Percentiles rank a stretch among this genome's conserved stretches.
Conservation (phyloP, 176 grass and related monocot species). For the Alopecurus myosuroides region DNA sequence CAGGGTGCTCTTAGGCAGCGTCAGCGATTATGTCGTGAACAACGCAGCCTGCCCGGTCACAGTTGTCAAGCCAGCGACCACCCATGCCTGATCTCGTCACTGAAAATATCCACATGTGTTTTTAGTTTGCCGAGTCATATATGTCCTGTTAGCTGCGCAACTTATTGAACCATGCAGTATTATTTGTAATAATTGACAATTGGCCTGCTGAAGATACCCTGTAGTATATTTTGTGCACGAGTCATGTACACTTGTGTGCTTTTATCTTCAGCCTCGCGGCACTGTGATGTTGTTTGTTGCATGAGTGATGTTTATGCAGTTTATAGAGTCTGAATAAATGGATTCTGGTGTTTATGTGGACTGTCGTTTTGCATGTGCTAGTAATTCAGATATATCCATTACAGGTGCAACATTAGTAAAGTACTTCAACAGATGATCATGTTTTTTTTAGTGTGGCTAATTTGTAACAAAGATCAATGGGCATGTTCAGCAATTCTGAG, state of each 20-base stretch:
- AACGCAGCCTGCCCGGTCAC: slow-evolving; percentile 77
- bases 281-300: not conserved
- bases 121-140: not conserved
- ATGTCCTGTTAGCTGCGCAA: not conserved
- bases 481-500: not conserved
- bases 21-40: slow-evolving; percentile 86
- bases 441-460: not conserved
- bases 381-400: not conserved
- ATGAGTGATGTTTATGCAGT: not conserved
- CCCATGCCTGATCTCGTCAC: slow-evolving; percentile 25
- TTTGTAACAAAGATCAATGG: not conserved
- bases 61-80: slow-evolving; percentile 48
- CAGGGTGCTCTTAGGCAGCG: slow-evolving; percentile 88
- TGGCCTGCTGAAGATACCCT: not conserved
- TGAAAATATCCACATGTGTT: not conserved
- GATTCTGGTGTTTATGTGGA: not conserved
- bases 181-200: slow-evolving; percentile 33
- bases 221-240: not conserved
- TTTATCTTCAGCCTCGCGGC: not conserved
- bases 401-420: not conserved
- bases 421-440: not conserved
- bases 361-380: not conserved
- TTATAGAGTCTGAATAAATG: slow-evolving; percentile 1
- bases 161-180: slow-evolving; percentile 15
- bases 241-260: not conserved